Conservation (phyloP, 345 rosid genomes). For the Chamaenerion angustifolium region DNA sequence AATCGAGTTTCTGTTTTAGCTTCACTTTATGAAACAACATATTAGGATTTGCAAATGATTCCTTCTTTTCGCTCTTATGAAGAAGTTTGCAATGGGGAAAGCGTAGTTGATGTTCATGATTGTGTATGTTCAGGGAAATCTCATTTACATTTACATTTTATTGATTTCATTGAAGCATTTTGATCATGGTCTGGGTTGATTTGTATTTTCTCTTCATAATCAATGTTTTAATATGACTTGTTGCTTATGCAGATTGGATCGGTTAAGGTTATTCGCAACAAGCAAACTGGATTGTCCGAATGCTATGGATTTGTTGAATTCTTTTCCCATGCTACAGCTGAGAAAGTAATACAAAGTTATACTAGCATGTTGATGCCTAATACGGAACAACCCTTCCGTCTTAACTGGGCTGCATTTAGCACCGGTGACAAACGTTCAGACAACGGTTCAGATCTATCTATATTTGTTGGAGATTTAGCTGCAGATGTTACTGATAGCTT, state of each 20-base stretch:
- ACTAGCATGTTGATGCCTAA: conserved; percentile 56
- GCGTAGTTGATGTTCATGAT: too few species aligned
- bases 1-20: too few species aligned
- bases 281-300: conserved; percentile 75
- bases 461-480: conserved; percentile 92
- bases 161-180: too few species aligned
- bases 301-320: conserved; percentile 96
- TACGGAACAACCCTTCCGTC: conserved; percentile 73
- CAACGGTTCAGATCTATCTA: conserved; percentile 79
- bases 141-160: too few species aligned
- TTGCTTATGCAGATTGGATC: conserved; percentile 48
- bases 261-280: conserved; percentile 84
- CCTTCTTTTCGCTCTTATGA: too few species aligned
- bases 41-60: too few species aligned
- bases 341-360: conserved; percentile 65
- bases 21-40: too few species aligned
- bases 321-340: conserved; percentile 62
- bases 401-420: conserved; percentile 97
- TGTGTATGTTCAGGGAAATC: too few species aligned
- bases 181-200: too few species aligned
- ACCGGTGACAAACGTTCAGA: conserved; percentile 79
- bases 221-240: neutral
- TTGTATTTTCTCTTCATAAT: too few species aligned
- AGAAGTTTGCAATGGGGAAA: too few species aligned
- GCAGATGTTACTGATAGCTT: conserved; percentile 77